Evolutionary conservation across 192 early-diverging fungal genomes (phyloP), one percentile per base, ranked within the genome.

Genomic region (Cetraspora pellucida): DNA sequence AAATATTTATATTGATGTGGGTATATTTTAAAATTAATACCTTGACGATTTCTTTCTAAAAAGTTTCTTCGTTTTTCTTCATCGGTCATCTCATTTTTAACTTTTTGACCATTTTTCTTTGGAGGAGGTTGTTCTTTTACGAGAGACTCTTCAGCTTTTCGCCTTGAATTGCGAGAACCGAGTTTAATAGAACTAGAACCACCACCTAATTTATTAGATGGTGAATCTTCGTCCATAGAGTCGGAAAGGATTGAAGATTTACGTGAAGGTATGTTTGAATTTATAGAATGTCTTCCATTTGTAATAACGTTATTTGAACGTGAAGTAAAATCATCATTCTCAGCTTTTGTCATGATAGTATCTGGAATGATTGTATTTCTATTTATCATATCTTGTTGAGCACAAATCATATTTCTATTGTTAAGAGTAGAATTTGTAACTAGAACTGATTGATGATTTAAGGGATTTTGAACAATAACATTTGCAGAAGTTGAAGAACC

Each of bases 31-130:
- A 72, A 37, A 69, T 43, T 49, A 50, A 79, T 82, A 92, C 90
- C 90, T 85, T 93, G 89, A 76, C 95, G 89, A 81, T 97, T 97
- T 50, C 95, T 86, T 79, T 97, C 95, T 60, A 97, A 85, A 81
- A 95, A 96, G 71, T 88, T 90, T 61, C 83, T 87, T 72, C 95
- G 81, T 77, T 95, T 93, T 78, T 92, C 91, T 49, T 91, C 91
- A 10, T 83, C 88, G 28, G 85, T 84, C 83, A 52, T 77, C 82
- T 84, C 81, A 68, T 82, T 80, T 37, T 55, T 80, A 72, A 60
- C 28, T 77, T 52, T 64, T 77, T 21, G 80, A 31, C 30, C 77
- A 57, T 54, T 75, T 79, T 74, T 80, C 79, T 65, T 72, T 61
- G 27, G 49, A 65, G 75, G 61, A n/a, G 25, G 65, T 78, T 49